Percentiles rank a stretch among this genome's conserved stretches.
These are phyloP conservation scores for Volvariella volvacea DNA, from an alignment of 1,284 basidiomycete species.

Conservation along the genomic window DNA sequence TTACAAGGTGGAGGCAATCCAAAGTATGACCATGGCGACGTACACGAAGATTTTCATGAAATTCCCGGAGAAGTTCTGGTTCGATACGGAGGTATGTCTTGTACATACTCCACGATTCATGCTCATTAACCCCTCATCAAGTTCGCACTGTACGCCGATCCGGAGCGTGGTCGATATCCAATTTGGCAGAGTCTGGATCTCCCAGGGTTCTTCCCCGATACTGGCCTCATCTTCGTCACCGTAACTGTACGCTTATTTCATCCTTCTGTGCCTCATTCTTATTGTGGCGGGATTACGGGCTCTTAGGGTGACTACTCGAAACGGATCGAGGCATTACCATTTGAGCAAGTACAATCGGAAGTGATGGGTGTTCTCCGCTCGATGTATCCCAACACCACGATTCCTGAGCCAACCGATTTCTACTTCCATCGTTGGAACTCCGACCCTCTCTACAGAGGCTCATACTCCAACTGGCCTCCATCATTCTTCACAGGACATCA, in stretches of 20 bases:
- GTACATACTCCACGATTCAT: neutral
- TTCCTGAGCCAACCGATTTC: constrained; percentile 51
- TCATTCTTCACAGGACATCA: constrained; percentile 48
- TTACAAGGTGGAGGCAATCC: constrained; percentile 65
- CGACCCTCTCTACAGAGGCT: constrained; percentile 55
- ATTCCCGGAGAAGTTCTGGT: constrained; percentile 65
- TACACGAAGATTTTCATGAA: constrained; percentile 71
- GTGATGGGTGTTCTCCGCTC: constrained; percentile 45
- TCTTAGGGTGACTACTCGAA: constrained; percentile 37
- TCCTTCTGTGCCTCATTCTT: neutral
- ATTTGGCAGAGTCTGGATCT: constrained; percentile 67
- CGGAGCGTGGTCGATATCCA: constrained; percentile 56
- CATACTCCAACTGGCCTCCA: constrained; percentile 67
- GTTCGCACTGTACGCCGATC: constrained; percentile 61
- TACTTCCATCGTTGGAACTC: constrained; percentile 50
- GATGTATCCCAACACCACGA: constrained; percentile 50
- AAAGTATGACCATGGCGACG: constrained; percentile 59
- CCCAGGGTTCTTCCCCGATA: constrained; percentile 50
- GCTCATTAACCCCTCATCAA: constrained; percentile 16
- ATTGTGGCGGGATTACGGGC: neutral
- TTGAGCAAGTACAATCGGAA: constrained; percentile 42
- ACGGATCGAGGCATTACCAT: constrained; percentile 44
- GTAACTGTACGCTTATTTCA: constrained; percentile 42
- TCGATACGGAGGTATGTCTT: constrained; percentile 48
- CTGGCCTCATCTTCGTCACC: constrained; percentile 57